Conservation (phyloP, 192 early-diverging fungal species). For the Endogone sp. region DNA sequence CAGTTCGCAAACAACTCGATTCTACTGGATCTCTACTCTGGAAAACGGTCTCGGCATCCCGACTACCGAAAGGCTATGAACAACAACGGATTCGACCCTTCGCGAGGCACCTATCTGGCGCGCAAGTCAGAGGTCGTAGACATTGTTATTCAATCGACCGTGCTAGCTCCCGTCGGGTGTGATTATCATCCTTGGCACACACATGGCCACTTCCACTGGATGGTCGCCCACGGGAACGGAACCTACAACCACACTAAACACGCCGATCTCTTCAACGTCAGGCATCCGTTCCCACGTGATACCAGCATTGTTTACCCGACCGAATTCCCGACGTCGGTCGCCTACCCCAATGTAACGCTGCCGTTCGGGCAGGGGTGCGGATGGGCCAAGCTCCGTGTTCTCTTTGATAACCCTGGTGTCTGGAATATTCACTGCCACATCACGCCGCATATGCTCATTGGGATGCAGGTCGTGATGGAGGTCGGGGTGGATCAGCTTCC, state of each 20-base stretch:
- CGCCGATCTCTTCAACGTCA: neutral
- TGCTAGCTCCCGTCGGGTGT: neutral
- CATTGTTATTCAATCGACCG: conserved; percentile 16
- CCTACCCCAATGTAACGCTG: too few species aligned
- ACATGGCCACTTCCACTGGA: conserved; percentile 17
- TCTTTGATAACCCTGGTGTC: conserved; percentile 28
- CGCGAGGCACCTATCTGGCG: conserved; percentile 8
- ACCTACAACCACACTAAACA: conserved; percentile 10
- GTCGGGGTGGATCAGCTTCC: too few species aligned
- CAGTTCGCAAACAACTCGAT: neutral
- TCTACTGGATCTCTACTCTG: neutral
- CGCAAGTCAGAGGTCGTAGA: conserved; percentile 8
- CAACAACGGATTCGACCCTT: neutral
- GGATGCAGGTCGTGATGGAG: conserved; percentile 25
- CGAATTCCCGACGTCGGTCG: neutral
- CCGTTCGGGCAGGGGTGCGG: conserved; percentile 15
- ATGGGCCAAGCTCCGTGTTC: conserved; percentile 9
- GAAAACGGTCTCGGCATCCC: neutral
- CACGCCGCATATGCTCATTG: conserved; percentile 35
- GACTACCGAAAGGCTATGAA: neutral
- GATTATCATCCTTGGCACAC: conserved; percentile 21
- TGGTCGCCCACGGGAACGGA: conserved; percentile 17
- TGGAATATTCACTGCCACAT: conserved; percentile 32
- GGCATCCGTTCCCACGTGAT: conserved; percentile 7
- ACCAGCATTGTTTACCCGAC: conserved; percentile 10